Base-by-base conservation (phyloP, 345 rosid species). In the Barbarea vulgaris region DNA sequence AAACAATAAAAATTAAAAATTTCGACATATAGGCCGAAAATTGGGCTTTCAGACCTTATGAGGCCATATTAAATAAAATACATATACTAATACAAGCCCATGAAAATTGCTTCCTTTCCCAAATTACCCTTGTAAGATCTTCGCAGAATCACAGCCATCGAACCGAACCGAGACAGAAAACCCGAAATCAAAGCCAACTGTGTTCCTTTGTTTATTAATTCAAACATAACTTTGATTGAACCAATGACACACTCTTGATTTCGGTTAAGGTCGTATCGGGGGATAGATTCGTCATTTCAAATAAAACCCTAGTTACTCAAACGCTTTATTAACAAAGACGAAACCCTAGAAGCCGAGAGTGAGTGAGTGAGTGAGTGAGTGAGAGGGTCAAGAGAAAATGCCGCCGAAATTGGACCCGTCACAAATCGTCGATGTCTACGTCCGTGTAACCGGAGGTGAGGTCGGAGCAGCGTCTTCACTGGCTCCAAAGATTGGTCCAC, bases 401-500 rank as follows among this genome's bases (percentile, higher is more conserved):
- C 91, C 91, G 83, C 91, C 91, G 76, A 87, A 87, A 71, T 84
- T 87, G 79, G 91, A 87, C 60, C 89, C 87, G 7, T 24, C 78
- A n/a, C 87, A 85, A 70, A 88, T 85, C 41, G 87, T 87, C 28
- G 91, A 87, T 57, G 91, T 87, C 9, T 87, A 69, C 79, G 89
- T 87, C 42, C 87, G 91, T 17, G 89, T 85, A 46, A 87, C 91
- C 73, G 91, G 91, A 57, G 90, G 88, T 6, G 90, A 87, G 69
- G 90, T 87, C 4, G 90, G 90, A 10, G 90, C 88, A 4, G 88
- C 88, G 22, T 85, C 87, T 62, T 87, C 88, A 8, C 84, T 87
- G 58, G 93, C 91, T 0, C 93, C 91, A 0, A 88, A 88, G 78
- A 87, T 88, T 54, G 91, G 93, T 28, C 93, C 91, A 1, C 85